These are phyloP conservation scores for Cystofilobasidium capitatum DNA, from an alignment of 768 basidiomycete genomes.

Conservation along the genomic window DNA sequence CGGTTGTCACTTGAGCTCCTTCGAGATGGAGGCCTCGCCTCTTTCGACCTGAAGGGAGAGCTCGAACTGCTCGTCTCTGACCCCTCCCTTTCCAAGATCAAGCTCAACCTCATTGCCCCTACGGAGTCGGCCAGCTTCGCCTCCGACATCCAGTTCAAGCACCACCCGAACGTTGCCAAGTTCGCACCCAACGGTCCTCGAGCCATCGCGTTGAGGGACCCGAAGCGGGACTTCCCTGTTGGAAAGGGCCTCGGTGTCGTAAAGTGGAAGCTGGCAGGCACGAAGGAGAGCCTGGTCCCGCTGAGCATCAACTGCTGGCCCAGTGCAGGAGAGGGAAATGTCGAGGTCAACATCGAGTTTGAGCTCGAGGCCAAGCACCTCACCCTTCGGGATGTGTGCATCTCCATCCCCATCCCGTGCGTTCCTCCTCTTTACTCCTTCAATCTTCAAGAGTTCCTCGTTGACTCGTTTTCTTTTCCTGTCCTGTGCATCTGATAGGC, in stretches of 20 bases:
- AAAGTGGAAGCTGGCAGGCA: slow-evolving; percentile 83
- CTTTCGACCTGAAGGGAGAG: slow-evolving; percentile 86
- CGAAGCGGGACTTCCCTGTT: slow-evolving; percentile 73
- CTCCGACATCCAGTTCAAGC: slow-evolving; percentile 81
- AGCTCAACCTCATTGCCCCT: slow-evolving; percentile 50
- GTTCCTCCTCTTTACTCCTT: slow-evolving; percentile 36
- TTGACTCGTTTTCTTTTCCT: background rate
- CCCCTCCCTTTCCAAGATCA: slow-evolving; percentile 58
- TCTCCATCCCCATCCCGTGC: slow-evolving; percentile 88
- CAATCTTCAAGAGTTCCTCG: background rate
- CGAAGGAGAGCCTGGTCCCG: slow-evolving; percentile 84
- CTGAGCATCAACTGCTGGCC: slow-evolving; percentile 97
- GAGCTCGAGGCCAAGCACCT: slow-evolving; percentile 81
- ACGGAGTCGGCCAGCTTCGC: slow-evolving; percentile 49
- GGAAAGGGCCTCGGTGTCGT: slow-evolving; percentile 72
- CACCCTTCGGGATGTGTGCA: slow-evolving; percentile 70
- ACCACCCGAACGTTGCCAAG: slow-evolving; percentile 89
- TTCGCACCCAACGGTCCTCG: slow-evolving; percentile 53
- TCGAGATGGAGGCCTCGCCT: slow-evolving; percentile 81
- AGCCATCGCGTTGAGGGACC: slow-evolving; percentile 71
- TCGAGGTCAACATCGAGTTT: slow-evolving; percentile 92
- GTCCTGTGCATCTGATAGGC: slow-evolving; percentile 40
- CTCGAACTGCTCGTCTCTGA: slow-evolving; percentile 84
- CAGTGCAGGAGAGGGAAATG: slow-evolving; percentile 78
- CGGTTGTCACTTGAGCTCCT: slow-evolving; percentile 66